phyloP scores from a whole-genome alignment of 73 alveolate genomes.

The Breviolum minutum region DNA sequence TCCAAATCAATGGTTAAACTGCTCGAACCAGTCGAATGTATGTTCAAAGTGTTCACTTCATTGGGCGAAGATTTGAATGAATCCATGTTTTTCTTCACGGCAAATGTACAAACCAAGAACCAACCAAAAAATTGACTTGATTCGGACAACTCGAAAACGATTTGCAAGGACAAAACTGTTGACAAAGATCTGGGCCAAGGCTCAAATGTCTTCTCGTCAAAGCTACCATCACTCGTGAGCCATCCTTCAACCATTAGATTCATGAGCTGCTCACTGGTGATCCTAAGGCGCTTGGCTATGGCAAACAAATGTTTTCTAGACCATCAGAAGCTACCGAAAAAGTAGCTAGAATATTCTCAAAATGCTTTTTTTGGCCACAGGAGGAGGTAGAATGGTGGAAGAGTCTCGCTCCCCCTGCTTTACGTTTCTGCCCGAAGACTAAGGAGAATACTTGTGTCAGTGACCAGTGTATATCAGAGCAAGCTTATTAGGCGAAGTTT shows the following conservation, averaged over 20 bases:
- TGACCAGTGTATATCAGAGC: background rate
- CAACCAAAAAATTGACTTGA: background rate
- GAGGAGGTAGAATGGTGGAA: background rate
- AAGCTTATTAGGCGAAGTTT: background rate
- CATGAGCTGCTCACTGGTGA: constrained; percentile 12
- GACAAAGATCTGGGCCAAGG: background rate
- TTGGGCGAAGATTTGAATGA: too few species aligned
- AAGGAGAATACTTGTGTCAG: background rate
- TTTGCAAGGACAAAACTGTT: background rate
- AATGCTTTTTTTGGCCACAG: background rate
- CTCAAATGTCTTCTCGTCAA: constrained; percentile 4
- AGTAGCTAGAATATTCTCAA: background rate
- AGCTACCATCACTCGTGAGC: background rate
- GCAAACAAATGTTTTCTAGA: background rate
- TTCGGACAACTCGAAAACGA: background rate
- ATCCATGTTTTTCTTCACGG: background rate
- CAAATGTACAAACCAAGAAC: background rate
- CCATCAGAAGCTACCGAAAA: background rate
- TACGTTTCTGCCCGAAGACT: background rate
- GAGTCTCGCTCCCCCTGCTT: background rate
- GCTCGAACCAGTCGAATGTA: too few species aligned
- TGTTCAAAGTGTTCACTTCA: too few species aligned
- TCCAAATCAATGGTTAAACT: too few species aligned
- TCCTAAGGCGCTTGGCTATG: background rate
- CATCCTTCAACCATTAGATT: constrained; percentile 6